Conservation (phyloP, 108 stramenopile genomes). For the Cyclotella choctawhatcheeana region DNA sequence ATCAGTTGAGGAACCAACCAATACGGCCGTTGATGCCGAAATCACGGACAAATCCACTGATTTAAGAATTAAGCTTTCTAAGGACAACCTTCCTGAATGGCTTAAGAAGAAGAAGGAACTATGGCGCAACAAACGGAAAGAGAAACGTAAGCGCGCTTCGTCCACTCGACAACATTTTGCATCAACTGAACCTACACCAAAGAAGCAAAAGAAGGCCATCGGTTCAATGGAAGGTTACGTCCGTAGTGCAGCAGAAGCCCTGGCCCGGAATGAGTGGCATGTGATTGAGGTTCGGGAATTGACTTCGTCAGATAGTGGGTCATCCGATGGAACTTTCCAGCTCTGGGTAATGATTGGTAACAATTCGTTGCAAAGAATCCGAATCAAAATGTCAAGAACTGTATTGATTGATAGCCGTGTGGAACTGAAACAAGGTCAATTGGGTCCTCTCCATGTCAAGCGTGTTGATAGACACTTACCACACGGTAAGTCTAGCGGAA, state of each 20-base stretch:
- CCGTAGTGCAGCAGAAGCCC: constrained; percentile 70
- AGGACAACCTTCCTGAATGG: constrained; percentile 84
- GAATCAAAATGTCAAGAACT: constrained; percentile 81
- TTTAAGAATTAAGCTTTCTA: constrained; percentile 55
- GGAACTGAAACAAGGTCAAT: constrained; percentile 51
- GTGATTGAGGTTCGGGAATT: constrained; percentile 93
- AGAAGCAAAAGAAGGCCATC: constrained; percentile 49
- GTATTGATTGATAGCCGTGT: constrained; percentile 73
- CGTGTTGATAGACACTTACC: constrained; percentile 88
- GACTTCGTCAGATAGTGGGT: constrained; percentile 65
- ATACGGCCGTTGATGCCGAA: constrained; percentile 1
- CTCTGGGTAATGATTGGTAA: constrained; percentile 91
- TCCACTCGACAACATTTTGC: constrained; percentile 7
- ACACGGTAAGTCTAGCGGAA: constrained; percentile 67
- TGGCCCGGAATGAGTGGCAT: constrained; percentile 86
- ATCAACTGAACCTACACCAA: constrained; percentile 11
- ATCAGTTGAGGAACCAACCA: no score
- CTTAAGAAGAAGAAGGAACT: constrained; percentile 84
- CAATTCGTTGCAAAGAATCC: constrained; percentile 79
- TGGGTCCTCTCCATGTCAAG: constrained; percentile 52
- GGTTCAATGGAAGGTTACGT: constrained; percentile 83
- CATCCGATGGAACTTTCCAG: constrained; percentile 84
- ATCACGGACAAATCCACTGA: constrained; percentile 14
- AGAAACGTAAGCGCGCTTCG: constrained; percentile 40
- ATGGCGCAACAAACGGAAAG: constrained; percentile 79